Evolutionary conservation across 257 asterid species (phyloP).

Genomic region (Lavandula angustifolia): DNA sequence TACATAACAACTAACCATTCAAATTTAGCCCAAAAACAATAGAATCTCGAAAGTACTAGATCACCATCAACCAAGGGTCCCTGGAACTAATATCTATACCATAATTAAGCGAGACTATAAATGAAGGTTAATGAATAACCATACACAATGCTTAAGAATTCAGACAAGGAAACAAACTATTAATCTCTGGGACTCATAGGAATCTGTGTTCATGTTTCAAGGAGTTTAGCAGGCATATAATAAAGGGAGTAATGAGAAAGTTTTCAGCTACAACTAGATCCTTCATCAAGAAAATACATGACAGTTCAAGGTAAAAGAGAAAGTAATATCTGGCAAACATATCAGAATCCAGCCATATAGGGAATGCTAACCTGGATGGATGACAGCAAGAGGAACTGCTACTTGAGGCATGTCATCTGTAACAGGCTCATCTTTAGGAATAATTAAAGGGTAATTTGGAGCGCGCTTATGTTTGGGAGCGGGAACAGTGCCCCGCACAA

Average conservation of each 20-base stretch:
- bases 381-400: constrained; percentile 46
- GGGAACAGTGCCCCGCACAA: constrained; percentile 29
- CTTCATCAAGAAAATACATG: constrained; percentile 21
- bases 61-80: constrained; percentile 10
- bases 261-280: constrained; percentile 7
- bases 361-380: constrained; percentile 54
- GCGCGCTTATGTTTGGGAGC: constrained; percentile 33
- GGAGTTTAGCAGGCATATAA: constrained; percentile 16
- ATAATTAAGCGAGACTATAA: constrained; percentile 15
- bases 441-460: constrained; percentile 39
- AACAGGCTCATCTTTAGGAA: constrained; percentile 60
- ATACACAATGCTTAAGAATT: constrained; percentile 16
- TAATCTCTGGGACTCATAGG: neutral
- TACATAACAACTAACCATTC: constrained; percentile 15
- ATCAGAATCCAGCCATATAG: constrained; percentile 20
- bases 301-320: constrained; percentile 23
- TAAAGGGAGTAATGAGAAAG: constrained; percentile 20
- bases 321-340: constrained; percentile 14
- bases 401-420: constrained; percentile 49
- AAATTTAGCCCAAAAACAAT: constrained; percentile 12
- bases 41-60: too few relatives aligned
- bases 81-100: constrained; percentile 22
- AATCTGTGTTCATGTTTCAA: constrained; percentile 19
- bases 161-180: constrained; percentile 15
- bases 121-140: neutral